These are phyloP conservation scores for Waltergamsia citrina DNA, from an alignment of 2,329 filamentous ascomycete species.

Conservation along the genomic window DNA sequence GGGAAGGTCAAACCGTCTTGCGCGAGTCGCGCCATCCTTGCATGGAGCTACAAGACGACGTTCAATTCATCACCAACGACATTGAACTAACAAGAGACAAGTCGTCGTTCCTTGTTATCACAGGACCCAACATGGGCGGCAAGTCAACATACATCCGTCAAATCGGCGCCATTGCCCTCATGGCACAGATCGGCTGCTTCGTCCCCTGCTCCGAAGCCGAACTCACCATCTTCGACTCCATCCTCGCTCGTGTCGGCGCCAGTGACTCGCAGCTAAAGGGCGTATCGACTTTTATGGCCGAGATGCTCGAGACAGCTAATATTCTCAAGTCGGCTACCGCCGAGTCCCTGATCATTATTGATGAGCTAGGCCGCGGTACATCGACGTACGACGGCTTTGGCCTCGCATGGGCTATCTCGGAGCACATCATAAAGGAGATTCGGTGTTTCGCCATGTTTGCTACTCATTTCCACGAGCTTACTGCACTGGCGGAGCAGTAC, in stretches of 20 bases:
- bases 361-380: conserved; percentile 91
- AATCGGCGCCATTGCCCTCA: conserved; percentile 90
- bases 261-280: conserved; percentile 96
- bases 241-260: conserved; percentile 89
- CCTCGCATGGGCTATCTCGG: conserved; percentile 97
- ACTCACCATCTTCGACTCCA: conserved; percentile 91
- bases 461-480: conserved; percentile 97
- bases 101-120: conserved; percentile 92
- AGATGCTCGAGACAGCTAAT: conserved; percentile 98
- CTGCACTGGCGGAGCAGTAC: conserved; percentile 78
- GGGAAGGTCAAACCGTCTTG: conserved; percentile 80
- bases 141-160: conserved; percentile 98
- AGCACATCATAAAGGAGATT: conserved; percentile 94
- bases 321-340: conserved; percentile 94
- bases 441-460: conserved; percentile 92
- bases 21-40: conserved; percentile 92
- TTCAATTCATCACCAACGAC: conserved; percentile 98
- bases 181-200: conserved; percentile 96
- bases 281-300: conserved; percentile 98
- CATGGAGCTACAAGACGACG: conserved; percentile 97
- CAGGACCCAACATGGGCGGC: conserved; percentile 97
- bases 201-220: conserved; percentile 88
- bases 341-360: conserved; percentile 96
- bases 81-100: conserved; percentile 68
- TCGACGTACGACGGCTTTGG: conserved; percentile 98